phyloP scores from a whole-genome alignment of 2,329 filamentous ascomycete species.

The Colletotrichum viniferum region DNA sequence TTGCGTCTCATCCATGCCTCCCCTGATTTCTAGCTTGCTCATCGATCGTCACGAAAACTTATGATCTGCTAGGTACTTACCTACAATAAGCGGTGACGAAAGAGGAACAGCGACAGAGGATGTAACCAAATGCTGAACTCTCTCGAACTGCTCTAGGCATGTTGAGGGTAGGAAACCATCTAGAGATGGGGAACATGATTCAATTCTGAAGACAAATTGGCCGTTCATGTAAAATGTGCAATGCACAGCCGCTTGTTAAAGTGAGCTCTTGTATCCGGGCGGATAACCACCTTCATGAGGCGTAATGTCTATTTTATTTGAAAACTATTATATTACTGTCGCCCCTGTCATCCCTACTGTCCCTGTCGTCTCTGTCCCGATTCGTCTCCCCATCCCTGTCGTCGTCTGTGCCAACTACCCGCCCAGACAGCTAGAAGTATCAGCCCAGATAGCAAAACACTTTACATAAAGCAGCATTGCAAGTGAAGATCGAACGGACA shows the following conservation, averaged over 20 bases:
- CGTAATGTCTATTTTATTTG: too few relatives aligned
- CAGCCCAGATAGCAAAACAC: not conserved
- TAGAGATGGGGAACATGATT: too few relatives aligned
- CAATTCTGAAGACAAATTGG: too few relatives aligned
- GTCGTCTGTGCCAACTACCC: accelerated
- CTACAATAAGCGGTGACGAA: not conserved
- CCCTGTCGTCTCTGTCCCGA: too few relatives aligned
- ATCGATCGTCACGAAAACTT: accelerated
- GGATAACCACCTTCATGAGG: not conserved
- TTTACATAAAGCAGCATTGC: not conserved
- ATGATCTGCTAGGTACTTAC: accelerated
- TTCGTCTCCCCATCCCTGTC: not conserved
- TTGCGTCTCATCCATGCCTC: not conserved
- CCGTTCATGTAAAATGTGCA: too few relatives aligned
- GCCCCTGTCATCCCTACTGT: not conserved
- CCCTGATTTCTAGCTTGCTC: accelerated
- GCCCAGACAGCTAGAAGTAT: too few relatives aligned
- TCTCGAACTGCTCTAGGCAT: not conserved
- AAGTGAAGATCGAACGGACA: not conserved
- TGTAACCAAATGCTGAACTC: not conserved
- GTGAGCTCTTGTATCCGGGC: not conserved
- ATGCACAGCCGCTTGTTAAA: too few relatives aligned
- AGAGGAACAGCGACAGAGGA: too few relatives aligned
- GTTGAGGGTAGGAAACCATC: not conserved
- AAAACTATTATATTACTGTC: too few relatives aligned